Evolutionary conservation across 768 basidiomycete species (phyloP).

Genomic region (Mycena haematopus): DNA sequence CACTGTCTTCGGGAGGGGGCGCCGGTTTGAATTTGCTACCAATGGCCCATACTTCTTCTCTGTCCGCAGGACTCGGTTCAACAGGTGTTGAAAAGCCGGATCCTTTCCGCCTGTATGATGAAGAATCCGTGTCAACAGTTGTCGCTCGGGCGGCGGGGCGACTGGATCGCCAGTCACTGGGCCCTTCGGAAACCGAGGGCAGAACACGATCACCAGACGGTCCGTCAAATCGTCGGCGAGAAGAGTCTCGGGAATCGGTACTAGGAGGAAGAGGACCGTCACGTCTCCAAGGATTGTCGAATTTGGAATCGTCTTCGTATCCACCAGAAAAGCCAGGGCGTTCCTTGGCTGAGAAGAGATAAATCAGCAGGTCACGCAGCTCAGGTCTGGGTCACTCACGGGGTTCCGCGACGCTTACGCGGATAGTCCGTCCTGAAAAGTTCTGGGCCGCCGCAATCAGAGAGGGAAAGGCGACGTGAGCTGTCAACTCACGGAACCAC

Average conservation of each 20-base stretch:
- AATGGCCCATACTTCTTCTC: conserved; percentile 79
- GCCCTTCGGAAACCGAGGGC: conserved; percentile 63
- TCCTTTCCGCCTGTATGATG: conserved; percentile 59
- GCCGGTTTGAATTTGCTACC: conserved; percentile 77
- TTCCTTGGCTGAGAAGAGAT: conserved; percentile 69
- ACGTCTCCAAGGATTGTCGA: conserved; percentile 85
- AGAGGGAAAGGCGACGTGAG: conserved; percentile 1
- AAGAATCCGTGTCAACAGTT: conserved; percentile 53
- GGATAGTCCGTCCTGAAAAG: conserved; percentile 79
- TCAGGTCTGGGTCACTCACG: conserved; percentile 63
- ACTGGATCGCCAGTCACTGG: conserved; percentile 77
- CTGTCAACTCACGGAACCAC: conserved; percentile 62
- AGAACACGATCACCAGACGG: conserved; percentile 47
- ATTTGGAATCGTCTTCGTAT: conserved; percentile 79
- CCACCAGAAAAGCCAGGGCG: conserved; percentile 55
- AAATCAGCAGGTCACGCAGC: conserved; percentile 22
- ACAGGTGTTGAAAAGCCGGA: conserved; percentile 61
- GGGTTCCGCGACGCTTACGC: conserved; percentile 95
- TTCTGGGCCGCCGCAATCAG: conserved; percentile 44
- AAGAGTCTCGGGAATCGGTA: conserved; percentile 64
- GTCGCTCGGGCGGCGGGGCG: conserved; percentile 39
- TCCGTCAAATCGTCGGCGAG: conserved; percentile 73
- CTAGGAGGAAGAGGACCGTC: conserved; percentile 83
- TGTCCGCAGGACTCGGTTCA: conserved; percentile 65
- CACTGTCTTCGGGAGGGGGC: conserved; percentile 44